Percentiles rank a stretch among this genome's conserved stretches.
These are phyloP conservation scores for Auricularia cornea DNA, from an alignment of 768 basidiomycete genomes.

Conservation along the genomic window DNA sequence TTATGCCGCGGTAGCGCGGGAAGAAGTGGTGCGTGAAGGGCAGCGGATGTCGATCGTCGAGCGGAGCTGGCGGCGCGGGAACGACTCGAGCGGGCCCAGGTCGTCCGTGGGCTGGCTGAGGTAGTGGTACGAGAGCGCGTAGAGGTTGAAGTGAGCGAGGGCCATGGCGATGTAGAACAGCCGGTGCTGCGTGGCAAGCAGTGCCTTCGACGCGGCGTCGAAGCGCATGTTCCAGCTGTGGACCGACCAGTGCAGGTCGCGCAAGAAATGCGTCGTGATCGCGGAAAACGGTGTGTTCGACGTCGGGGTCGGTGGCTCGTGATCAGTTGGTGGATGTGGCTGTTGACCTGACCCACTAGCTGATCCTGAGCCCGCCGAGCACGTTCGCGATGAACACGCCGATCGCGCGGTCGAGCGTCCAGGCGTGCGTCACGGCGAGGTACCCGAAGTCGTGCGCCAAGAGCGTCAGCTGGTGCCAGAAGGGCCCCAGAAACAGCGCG, in stretches of 20 bases:
- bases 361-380: conserved; percentile 86
- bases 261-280: conserved; percentile 80
- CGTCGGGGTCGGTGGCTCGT: conserved; percentile 92
- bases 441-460: conserved; percentile 92
- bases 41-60: conserved; percentile 98
- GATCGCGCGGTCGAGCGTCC: conserved; percentile 69
- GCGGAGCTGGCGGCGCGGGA: conserved; percentile 86
- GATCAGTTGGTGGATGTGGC: conserved; percentile 94
- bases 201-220: conserved; percentile 55
- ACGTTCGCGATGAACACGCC: conserved; percentile 77
- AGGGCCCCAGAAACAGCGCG: conserved; percentile 66
- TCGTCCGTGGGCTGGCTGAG: conserved; percentile 89
- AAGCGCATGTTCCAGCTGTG: conserved; percentile 82
- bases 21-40: conserved; percentile 91
- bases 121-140: conserved; percentile 75
- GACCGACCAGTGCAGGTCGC: conserved; percentile 85
- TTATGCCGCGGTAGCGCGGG: conserved; percentile 94
- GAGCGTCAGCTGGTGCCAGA: conserved; percentile 96
- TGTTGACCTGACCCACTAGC: conserved; percentile 90
- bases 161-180: conserved; percentile 87
- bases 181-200: conserved; percentile 79
- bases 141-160: conserved; percentile 93
- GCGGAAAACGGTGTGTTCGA: conserved; percentile 90
- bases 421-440: conserved; percentile 84
- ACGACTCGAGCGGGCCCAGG: conserved; percentile 87